A percentile compares a stretch with the other conserved stretches of the same genome.
Conservation (phyloP, 1,284 basidiomycete species). For the Cutaneotrichosporon sp. region DNA sequence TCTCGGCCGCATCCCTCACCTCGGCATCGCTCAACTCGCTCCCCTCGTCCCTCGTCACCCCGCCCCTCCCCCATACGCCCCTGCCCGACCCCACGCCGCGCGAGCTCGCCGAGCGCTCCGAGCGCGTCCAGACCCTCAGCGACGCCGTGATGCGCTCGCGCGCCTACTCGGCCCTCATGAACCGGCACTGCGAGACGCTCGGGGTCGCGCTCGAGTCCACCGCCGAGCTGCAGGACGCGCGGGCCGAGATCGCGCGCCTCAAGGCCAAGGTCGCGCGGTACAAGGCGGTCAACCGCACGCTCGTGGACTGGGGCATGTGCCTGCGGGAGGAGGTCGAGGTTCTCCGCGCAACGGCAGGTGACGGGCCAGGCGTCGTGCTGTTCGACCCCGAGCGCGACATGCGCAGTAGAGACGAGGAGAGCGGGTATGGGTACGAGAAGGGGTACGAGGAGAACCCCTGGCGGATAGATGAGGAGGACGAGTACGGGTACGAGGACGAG, state of each 20-base stretch:
- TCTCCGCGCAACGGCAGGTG: background rate
- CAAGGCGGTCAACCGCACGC: background rate
- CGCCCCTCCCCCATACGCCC: background rate
- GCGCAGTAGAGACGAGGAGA: background rate
- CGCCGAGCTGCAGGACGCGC: background rate
- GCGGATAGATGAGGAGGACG: background rate
- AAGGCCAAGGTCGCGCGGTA: background rate
- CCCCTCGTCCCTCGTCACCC: background rate
- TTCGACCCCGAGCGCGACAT: conserved; percentile 3
- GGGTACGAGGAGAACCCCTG: background rate
- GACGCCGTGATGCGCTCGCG: conserved; percentile 1
- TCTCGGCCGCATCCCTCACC: background rate
- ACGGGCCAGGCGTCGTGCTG: background rate
- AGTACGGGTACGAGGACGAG: background rate
- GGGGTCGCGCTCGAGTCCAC: background rate
- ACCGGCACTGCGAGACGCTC: background rate
- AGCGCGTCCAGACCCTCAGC: conserved; percentile 2
- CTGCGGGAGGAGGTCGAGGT: conserved; percentile 5
- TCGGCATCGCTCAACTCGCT: background rate
- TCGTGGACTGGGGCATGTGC: background rate
- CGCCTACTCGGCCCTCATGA: conserved; percentile 3
- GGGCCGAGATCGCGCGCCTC: background rate
- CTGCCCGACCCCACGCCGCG: background rate
- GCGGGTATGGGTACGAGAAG: background rate
- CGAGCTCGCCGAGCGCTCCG: conserved; percentile 5